Base-by-base conservation (phyloP, 2,329 filamentous ascomycete species). In the Westerdykella sp. region DNA sequence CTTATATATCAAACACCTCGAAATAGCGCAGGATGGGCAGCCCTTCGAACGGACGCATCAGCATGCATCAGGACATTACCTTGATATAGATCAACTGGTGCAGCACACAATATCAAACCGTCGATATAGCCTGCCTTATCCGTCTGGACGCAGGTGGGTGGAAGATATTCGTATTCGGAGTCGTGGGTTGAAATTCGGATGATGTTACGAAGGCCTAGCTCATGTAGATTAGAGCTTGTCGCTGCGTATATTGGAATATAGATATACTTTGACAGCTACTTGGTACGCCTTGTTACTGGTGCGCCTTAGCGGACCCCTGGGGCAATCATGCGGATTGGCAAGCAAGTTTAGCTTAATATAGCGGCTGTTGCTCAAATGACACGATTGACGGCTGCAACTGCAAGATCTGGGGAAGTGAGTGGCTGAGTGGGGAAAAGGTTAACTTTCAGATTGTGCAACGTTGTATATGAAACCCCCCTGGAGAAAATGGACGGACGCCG, bases 401-500 rank as follows among this genome's bases (percentile, higher is more conserved):
- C 45, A 41, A 48, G 48, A 46, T 44, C 43, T 47, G 40, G 47
- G 45, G 45, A 39, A 53, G 44, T 53, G 47, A 43, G 35, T 35
- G 40, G 41, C 15, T 44, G 41, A 41, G 41, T 31, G 39, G n/a
- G 35, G 43, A 35, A 45, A 35, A 37, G 43, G 41, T 30, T 39
- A 43, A 28, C 25, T 40, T 21, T 30, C 47, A 53, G 39, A 54
- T 54, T 53, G 51, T 43, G 34, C 43, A 45, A 47, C 46, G 42
- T 40, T 60, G 40, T 59, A 62, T 43, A 51, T 57, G 55, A 60
- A 60, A 60, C 55, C 41, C 4, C 32, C 45, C 43, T n/a, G 45
- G 47, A 48, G 40, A 44, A 49, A 44, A 35, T 49, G 37, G 39
- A 32, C 32, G 37, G 34, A 36, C 47, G 49, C 47, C 47, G 49